Base-by-base conservation (phyloP, 148 eudicot species). In the Rhododendron williamsianum region DNA sequence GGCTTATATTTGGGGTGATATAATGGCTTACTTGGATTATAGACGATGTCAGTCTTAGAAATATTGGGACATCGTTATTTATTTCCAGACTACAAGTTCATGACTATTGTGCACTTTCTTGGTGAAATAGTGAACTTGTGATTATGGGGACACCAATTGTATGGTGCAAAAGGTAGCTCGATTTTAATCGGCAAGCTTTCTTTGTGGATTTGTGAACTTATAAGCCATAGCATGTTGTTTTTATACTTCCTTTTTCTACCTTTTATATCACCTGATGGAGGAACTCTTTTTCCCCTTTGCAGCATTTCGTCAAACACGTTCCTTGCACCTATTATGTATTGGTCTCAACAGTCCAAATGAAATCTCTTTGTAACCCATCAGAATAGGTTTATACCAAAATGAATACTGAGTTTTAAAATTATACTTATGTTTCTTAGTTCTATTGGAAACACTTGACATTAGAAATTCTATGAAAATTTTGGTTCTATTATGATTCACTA, bases 211-310 rank as follows among this genome's bases (percentile, higher is more conserved):
- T 45, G 9, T 87, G 30, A 33, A 33, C 35, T 33, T 33, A 33
- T 33, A 33, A 33, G 35, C 35, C 35, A 6, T 35, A 25, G 49
- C 36, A 46, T 33, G 49, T 60, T 86, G 78, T 72, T 81, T 33
- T 82, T 52, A 58, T 73, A 63, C 81, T 6, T 71, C 82, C 6
- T 76, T 60, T 89, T 25, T 49, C 79, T 82, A 65, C 63, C 45
- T 82, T 84, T 85, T 87, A 60, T 30, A 30, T 76, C 94, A 97
- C 80, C 30, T 30, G 30, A 30, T 30, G 30, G 30, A 30, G 30
- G 30, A 30, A 30, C 30, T 30, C 30, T 30, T 30, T 30, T 30
- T 30, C 30, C 30, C 30, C 30, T 30, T 30, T 30, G 30, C 30
- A 30, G 30, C 30, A 30, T 30, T 30, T 30, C 30, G 30, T 30